Conservation (phyloP, 1,284 basidiomycete genomes). For the Cryptococcus sp. region DNA sequence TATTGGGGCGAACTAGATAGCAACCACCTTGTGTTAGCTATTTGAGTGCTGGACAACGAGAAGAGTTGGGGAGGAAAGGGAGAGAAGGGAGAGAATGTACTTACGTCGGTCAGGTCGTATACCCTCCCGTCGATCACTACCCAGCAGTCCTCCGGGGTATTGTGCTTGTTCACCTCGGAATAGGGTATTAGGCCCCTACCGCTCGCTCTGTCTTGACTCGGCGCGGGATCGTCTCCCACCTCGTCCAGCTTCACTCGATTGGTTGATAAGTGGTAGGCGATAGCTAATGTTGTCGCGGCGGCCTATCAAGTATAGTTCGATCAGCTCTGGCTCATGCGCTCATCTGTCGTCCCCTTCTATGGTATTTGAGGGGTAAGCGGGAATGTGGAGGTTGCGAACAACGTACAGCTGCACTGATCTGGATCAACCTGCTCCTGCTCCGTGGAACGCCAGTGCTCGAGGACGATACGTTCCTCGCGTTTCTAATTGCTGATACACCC, state of each 20-base stretch:
- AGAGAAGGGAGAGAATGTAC: constrained; percentile 10
- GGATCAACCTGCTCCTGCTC: constrained; percentile 6
- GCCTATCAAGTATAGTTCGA: constrained; percentile 1
- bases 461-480: neutral
- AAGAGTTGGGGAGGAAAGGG: too few relatives aligned
- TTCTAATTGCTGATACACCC: neutral
- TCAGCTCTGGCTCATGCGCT: neutral
- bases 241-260: constrained; percentile 18
- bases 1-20: constrained; percentile 46
- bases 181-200: constrained; percentile 37
- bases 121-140: constrained; percentile 51
- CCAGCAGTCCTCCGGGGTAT: constrained; percentile 47
- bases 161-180: constrained; percentile 49
- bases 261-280: constrained; percentile 8
- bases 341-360: neutral
- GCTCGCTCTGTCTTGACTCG: constrained; percentile 19
- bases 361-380: neutral
- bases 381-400: neutral
- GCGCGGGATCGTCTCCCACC: constrained; percentile 25
- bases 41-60: too few relatives aligned
- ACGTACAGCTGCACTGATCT: constrained; percentile 16
- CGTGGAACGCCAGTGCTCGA: neutral
- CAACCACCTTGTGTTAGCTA: too few relatives aligned
- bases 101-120: constrained; percentile 51
- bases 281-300: constrained; percentile 10